Percentiles rank a stretch among this genome's conserved stretches.
These are phyloP conservation scores for Microbotryum saponariae DNA, from an alignment of 1,284 basidiomycete genomes.

Conservation along the genomic window DNA sequence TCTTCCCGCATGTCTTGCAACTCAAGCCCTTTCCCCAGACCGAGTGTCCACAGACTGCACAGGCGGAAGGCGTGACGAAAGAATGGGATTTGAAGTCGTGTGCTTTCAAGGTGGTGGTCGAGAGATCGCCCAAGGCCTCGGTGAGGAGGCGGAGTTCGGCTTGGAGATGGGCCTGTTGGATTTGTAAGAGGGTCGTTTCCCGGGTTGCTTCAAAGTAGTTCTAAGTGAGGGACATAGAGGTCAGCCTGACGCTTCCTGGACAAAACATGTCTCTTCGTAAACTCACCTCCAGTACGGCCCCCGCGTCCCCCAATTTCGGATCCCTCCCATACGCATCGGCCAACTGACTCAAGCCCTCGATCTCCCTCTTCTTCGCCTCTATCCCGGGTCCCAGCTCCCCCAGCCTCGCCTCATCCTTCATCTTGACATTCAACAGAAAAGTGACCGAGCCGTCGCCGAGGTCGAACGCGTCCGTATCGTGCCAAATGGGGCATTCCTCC, in stretches of 20 bases:
- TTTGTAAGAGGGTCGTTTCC: slow-evolving; percentile 52
- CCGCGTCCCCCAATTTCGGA: slow-evolving; percentile 52
- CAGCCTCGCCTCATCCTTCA: slow-evolving; percentile 45
- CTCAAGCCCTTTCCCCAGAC: slow-evolving; percentile 82
- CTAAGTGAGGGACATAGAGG: slow-evolving; percentile 42
- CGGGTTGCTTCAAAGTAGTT: slow-evolving; percentile 58
- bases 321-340: slow-evolving; percentile 51
- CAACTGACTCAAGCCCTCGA: slow-evolving; percentile 50
- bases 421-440: slow-evolving; percentile 29
- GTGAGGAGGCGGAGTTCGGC: slow-evolving; percentile 57
- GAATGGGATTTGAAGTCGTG: slow-evolving; percentile 72
- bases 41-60: slow-evolving; percentile 68
- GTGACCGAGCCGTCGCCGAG: not conserved
- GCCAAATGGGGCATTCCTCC: slow-evolving; percentile 28
- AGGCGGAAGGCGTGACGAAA: slow-evolving; percentile 72
- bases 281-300: slow-evolving; percentile 59
- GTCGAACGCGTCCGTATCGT: slow-evolving; percentile 19
- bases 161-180: slow-evolving; percentile 51
- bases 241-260: no score
- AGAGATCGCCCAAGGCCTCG: slow-evolving; percentile 54
- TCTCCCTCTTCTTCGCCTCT: slow-evolving; percentile 54
- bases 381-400: slow-evolving; percentile 54
- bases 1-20: slow-evolving; percentile 65
- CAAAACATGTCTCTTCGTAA: not conserved
- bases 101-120: slow-evolving; percentile 46